phyloP scores from a whole-genome alignment of 441 rosid species.

The Adansonia grandidieri region DNA sequence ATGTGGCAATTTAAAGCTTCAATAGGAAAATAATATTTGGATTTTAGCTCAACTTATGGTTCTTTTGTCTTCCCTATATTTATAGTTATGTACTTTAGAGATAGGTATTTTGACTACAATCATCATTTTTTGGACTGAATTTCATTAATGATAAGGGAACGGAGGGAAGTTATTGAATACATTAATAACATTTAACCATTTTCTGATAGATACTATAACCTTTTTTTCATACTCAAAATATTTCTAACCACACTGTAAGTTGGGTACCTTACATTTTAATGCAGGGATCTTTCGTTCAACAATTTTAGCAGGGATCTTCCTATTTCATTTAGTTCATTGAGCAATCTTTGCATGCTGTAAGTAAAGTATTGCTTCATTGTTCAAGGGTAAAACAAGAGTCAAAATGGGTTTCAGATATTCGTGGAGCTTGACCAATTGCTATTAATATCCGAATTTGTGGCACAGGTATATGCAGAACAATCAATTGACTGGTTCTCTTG shows the following conservation, averaged over 20 bases:
- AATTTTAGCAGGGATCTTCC: slow-evolving; percentile 93
- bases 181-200: neutral
- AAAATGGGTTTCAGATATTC: slow-evolving; percentile 3
- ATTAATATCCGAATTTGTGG: slow-evolving; percentile 37
- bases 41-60: neutral
- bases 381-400: slow-evolving; percentile 4
- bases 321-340: slow-evolving; percentile 61
- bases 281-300: slow-evolving; percentile 93
- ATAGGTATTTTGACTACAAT: neutral
- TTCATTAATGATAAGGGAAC: neutral
- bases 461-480: slow-evolving; percentile 95
- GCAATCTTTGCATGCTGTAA: slow-evolving; percentile 75
- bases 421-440: slow-evolving; percentile 26
- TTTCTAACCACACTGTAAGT: neutral
- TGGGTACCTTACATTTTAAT: slow-evolving; percentile 20
- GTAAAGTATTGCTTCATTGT: slow-evolving; percentile 31
- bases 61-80: neutral
- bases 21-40: neutral
- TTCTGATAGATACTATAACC: neutral
- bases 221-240: too few relatives aligned
- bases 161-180: neutral
- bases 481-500: slow-evolving; percentile 79
- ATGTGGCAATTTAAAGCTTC: neutral
- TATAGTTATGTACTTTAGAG: neutral
- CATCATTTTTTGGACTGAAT: neutral